phyloP scores from a whole-genome alignment of 2,329 filamentous ascomycete genomes.

The Apiospora marii region DNA sequence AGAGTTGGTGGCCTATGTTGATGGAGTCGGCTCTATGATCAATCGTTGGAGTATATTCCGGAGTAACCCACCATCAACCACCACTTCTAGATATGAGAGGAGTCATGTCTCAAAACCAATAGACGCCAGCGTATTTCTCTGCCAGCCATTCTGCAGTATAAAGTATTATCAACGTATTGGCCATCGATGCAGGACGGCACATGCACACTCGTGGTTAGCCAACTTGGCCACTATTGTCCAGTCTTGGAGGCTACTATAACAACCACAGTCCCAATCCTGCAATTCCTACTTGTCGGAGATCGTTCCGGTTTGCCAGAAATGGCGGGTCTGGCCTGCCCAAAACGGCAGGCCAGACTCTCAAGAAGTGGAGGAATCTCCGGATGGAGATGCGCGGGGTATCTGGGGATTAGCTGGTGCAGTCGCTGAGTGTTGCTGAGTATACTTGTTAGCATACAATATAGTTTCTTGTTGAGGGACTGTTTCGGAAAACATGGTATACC shows the following conservation, averaged over 20 bases:
- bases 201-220: background rate
- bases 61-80: background rate
- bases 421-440: background rate
- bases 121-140: background rate
- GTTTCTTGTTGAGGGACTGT: background rate
- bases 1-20: background rate
- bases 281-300: background rate
- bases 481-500: background rate
- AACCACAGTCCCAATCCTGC: background rate
- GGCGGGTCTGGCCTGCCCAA: slow-evolving; percentile 13
- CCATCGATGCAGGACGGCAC: background rate
- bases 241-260: background rate
- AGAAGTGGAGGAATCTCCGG: background rate
- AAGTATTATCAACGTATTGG: background rate
- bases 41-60: background rate
- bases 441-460: too few relatives aligned
- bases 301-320: background rate
- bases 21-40: background rate
- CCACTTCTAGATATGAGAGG: background rate
- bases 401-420: background rate
- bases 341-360: slow-evolving; percentile 2
- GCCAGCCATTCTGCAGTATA: background rate
- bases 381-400: background rate
- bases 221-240: background rate
- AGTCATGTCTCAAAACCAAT: background rate